Evolutionary conservation across 805 yeast genomes (phyloP).

Genomic region (Schwanniomyces sp.): DNA sequence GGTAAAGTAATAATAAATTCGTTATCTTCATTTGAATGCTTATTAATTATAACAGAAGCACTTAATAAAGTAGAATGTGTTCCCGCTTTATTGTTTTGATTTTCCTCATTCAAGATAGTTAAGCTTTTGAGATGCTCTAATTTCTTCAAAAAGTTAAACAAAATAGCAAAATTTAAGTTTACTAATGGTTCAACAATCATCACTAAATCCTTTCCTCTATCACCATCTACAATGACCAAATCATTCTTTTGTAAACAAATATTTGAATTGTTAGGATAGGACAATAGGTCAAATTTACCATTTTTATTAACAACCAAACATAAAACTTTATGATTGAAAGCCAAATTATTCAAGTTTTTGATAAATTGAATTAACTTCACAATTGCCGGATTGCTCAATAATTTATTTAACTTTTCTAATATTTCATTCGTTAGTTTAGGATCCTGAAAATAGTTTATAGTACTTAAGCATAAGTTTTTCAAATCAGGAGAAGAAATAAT

Average conservation of each 20-base stretch:
- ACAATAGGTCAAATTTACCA: constrained; percentile 68
- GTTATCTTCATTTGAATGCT: constrained; percentile 52
- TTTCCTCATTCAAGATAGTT: constrained; percentile 30
- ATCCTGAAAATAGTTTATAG: constrained; percentile 53
- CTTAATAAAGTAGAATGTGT: constrained; percentile 37
- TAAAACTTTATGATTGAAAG: constrained; percentile 39
- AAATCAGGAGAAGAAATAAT: constrained; percentile 62
- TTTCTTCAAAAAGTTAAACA: constrained; percentile 73
- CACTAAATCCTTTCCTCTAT: constrained; percentile 78
- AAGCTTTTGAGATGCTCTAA: constrained; percentile 63
- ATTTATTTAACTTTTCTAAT: constrained; percentile 21
- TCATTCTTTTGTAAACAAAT: constrained; percentile 58
- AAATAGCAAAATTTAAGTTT: constrained; percentile 61
- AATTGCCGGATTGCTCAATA: constrained; percentile 28
- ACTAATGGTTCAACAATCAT: constrained; percentile 68
- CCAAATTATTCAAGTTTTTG: constrained; percentile 40
- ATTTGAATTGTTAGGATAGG: constrained; percentile 66
- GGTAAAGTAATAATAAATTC: constrained; percentile 66
- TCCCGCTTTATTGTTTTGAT: constrained; percentile 27
- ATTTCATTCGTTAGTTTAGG: constrained; percentile 24
- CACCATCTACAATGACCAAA: constrained; percentile 79
- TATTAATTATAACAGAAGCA: constrained; percentile 36
- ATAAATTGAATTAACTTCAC: constrained; percentile 35
- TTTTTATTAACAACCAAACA: constrained; percentile 58
- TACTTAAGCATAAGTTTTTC: constrained; percentile 46